phyloP scores from a whole-genome alignment of 208 protist genomes.

The Trichomonas vaginalis region DNA sequence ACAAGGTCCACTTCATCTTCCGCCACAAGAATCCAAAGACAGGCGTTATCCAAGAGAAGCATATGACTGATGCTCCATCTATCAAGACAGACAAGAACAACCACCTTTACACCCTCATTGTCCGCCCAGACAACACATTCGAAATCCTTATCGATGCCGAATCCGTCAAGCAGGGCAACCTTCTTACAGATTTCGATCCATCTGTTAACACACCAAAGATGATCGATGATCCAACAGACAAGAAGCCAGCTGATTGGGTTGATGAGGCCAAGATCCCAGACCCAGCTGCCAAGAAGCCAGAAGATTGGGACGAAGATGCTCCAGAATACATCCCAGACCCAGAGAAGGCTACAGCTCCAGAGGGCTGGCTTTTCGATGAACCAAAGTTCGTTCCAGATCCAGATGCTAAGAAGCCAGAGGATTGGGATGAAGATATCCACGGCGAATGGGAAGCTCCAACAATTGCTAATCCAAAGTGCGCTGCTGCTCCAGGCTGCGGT shows the following conservation, averaged over 20 bases:
- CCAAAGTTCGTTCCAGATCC: constrained; percentile 30
- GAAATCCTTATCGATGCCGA: constrained; percentile 33
- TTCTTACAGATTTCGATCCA: constrained; percentile 29
- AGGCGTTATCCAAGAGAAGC: constrained; percentile 23
- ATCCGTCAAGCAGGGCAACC: constrained; percentile 17
- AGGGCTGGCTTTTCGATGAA: constrained; percentile 8
- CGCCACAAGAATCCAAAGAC: constrained; percentile 27
- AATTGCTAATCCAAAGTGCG: constrained; percentile 35
- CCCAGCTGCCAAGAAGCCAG: not conserved
- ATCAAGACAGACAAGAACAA: constrained; percentile 22
- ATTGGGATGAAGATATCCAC: constrained; percentile 40
- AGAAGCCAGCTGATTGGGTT: constrained; percentile 37
- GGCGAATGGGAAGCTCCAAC: constrained; percentile 35
- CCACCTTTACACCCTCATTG: constrained; percentile 34
- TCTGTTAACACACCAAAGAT: constrained; percentile 29
- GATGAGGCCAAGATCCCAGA: constrained; percentile 11
- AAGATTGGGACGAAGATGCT: constrained; percentile 40
- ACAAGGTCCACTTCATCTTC: constrained; percentile 40
- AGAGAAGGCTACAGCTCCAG: not conserved
- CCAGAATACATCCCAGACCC: constrained; percentile 31
- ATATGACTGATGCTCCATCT: constrained; percentile 1
- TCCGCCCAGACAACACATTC: constrained; percentile 30
- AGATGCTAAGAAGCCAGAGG: constrained; percentile 26
- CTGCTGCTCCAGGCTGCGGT: not conserved
- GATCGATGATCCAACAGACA: constrained; percentile 35